phyloP scores from a whole-genome alignment of 176 grass and related monocot genomes.

The Thinopyrum elongatum region DNA sequence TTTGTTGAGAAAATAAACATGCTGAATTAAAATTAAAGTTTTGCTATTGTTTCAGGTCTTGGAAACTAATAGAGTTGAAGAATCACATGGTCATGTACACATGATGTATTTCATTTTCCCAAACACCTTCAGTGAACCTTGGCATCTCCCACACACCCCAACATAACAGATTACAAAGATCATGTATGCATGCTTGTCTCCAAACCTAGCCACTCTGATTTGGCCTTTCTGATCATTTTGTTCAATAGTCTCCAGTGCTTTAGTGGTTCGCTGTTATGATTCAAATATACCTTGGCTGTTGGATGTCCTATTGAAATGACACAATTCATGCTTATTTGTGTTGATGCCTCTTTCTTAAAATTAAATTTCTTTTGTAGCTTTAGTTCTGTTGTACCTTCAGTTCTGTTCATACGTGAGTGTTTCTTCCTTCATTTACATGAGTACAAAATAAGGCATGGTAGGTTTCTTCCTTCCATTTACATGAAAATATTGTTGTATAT shows the following conservation, averaged over 20 bases:
- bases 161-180: constrained; percentile 88
- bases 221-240: constrained; percentile 11
- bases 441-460: too few relatives aligned
- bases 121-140: constrained; percentile 93
- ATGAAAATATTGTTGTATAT: too few relatives aligned
- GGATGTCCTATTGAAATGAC: not conserved
- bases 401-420: too few relatives aligned
- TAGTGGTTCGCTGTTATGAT: not conserved
- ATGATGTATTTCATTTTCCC: too few relatives aligned
- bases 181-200: constrained; percentile 61
- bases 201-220: constrained; percentile 1
- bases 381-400: too few relatives aligned
- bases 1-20: not conserved
- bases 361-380: too few relatives aligned
- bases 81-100: constrained; percentile 92
- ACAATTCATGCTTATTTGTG: constrained; percentile 18
- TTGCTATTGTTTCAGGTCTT: constrained; percentile 60
- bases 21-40: constrained; percentile 8
- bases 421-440: too few relatives aligned
- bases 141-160: constrained; percentile 85
- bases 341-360: too few relatives aligned
- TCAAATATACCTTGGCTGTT: constrained; percentile 1
- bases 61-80: constrained; percentile 96
- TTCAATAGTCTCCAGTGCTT: not conserved
- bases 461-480: too few relatives aligned